Evolutionary conservation across 208 protist genomes (phyloP).

Genomic region (Endotrypanum monterogeii): DNA sequence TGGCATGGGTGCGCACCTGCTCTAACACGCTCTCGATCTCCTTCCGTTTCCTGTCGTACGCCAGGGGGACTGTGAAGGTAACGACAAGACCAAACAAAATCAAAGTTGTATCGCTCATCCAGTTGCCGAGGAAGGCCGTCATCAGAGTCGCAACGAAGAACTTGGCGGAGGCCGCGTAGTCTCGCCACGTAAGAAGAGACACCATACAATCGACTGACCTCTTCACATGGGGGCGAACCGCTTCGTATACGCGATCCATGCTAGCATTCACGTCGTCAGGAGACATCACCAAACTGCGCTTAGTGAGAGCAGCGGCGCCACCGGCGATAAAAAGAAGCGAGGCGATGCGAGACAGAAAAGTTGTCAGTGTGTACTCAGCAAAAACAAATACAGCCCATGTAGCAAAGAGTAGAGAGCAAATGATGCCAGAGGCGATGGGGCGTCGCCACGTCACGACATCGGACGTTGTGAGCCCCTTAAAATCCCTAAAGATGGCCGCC

Average conservation of each 20-base stretch:
- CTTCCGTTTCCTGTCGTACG: conserved; percentile 77
- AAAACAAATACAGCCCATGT: conserved; percentile 61
- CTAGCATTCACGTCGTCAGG: conserved; percentile 43
- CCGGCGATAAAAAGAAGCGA: conserved; percentile 44
- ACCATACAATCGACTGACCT: conserved; percentile 32
- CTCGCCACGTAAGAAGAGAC: conserved; percentile 64
- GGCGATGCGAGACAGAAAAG: conserved; percentile 62
- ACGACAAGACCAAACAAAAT: conserved; percentile 39
- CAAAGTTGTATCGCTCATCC: conserved; percentile 61
- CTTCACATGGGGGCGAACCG: conserved; percentile 41
- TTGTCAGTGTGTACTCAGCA: conserved; percentile 78
- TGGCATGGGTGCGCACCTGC: conserved; percentile 24
- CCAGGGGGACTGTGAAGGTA: conserved; percentile 55
- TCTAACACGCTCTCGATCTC: conserved; percentile 52
- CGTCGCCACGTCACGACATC: conserved; percentile 76
- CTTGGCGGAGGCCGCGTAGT: conserved; percentile 47
- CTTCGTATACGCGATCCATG: conserved; percentile 61
- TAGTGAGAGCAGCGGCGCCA: conserved; percentile 40
- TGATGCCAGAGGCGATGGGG: conserved; percentile 52
- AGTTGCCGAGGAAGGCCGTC: conserved; percentile 73
- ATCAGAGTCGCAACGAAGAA: conserved; percentile 51
- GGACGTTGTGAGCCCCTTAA: conserved; percentile 42
- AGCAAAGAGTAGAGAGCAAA: conserved; percentile 40
- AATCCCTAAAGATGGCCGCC: conserved; percentile 34
- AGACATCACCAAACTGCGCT: conserved; percentile 26